A percentile compares a stretch with the other conserved stretches of the same genome.
phyloP scores from a whole-genome alignment of 371 early-diverging fungal genomes.

The Edhazardia aedis region DNA sequence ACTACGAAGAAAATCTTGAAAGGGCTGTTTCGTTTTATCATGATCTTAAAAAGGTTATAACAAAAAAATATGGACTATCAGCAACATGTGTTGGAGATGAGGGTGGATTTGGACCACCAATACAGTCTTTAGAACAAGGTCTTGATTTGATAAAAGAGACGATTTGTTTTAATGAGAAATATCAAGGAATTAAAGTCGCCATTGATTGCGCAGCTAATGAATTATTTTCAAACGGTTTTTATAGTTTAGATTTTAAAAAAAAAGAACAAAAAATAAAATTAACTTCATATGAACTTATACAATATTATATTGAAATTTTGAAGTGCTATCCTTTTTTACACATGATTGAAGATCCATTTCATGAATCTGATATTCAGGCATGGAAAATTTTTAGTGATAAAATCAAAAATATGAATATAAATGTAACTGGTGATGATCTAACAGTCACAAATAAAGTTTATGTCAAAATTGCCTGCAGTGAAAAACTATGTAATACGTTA shows the following conservation, averaged over 20 bases:
- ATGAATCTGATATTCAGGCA: slow-evolving; percentile 83
- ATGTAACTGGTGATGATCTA: slow-evolving; percentile 91
- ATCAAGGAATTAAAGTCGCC: slow-evolving; percentile 75
- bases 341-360: slow-evolving; percentile 94
- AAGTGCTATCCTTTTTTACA: slow-evolving; percentile 18
- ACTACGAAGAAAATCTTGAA: slow-evolving; percentile 20
- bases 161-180: too few species aligned
- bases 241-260: slow-evolving; percentile 9
- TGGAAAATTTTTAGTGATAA: slow-evolving; percentile 58
- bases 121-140: slow-evolving; percentile 69
- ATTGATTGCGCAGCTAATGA: slow-evolving; percentile 87
- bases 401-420: slow-evolving; percentile 50
- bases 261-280: slow-evolving; percentile 7
- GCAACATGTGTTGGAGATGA: slow-evolving; percentile 94
- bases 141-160: slow-evolving; percentile 67
- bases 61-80: slow-evolving; percentile 63
- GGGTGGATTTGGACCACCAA: slow-evolving; percentile 97
- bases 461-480: slow-evolving; percentile 63
- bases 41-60: slow-evolving; percentile 69
- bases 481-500: slow-evolving; percentile 74
- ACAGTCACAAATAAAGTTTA: slow-evolving; percentile 85
- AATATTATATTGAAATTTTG: not conserved
- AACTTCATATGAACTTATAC: not conserved
- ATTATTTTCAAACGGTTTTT: slow-evolving; percentile 18
- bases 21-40: slow-evolving; percentile 66